Conservation (phyloP, 2,329 filamentous ascomycete species). For the Colletotrichum cereale region DNA sequence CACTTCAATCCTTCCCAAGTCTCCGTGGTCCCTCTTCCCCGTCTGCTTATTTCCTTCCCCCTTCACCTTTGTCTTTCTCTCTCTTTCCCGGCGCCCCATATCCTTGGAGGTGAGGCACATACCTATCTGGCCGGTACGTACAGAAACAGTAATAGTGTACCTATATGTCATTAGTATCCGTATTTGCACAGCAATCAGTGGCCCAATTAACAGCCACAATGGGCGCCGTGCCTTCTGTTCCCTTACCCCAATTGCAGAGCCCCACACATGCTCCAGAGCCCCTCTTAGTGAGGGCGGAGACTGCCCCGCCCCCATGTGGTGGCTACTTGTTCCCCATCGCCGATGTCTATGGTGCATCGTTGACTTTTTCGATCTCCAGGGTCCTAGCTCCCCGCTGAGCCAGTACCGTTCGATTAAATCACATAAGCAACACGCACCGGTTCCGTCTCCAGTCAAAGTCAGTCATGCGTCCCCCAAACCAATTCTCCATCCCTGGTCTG, state of each 20-base stretch:
- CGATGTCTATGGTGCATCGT: slow-evolving; percentile 38
- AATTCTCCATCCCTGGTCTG: slow-evolving; percentile 21
- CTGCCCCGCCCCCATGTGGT: slow-evolving; percentile 30
- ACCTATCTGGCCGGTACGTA: not conserved
- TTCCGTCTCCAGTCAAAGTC: slow-evolving; percentile 31
- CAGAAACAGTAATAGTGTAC: no score
- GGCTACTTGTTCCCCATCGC: slow-evolving; percentile 30
- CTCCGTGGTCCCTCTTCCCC: not conserved
- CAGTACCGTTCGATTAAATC: slow-evolving; percentile 21
- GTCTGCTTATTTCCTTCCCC: not conserved
- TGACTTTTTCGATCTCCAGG: slow-evolving; percentile 36
- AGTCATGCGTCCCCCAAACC: slow-evolving; percentile 23
- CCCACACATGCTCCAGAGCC: not conserved
- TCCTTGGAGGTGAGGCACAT: not conserved
- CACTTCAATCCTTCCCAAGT: not conserved
- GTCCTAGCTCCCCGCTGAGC: slow-evolving; percentile 24
- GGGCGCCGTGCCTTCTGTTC: no score
- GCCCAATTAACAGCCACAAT: no score
- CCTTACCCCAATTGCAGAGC: not conserved
- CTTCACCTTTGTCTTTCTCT: not conserved
- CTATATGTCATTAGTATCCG: no score
- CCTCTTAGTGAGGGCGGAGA: slow-evolving; percentile 6
- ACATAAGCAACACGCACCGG: slow-evolving; percentile 30
- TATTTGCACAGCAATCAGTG: no score
- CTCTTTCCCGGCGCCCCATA: not conserved